Evolutionary conservation across 1,284 basidiomycete species (phyloP), one percentile per base, ranked within the genome.

Genomic region (Exsudoporus floridanus): DNA sequence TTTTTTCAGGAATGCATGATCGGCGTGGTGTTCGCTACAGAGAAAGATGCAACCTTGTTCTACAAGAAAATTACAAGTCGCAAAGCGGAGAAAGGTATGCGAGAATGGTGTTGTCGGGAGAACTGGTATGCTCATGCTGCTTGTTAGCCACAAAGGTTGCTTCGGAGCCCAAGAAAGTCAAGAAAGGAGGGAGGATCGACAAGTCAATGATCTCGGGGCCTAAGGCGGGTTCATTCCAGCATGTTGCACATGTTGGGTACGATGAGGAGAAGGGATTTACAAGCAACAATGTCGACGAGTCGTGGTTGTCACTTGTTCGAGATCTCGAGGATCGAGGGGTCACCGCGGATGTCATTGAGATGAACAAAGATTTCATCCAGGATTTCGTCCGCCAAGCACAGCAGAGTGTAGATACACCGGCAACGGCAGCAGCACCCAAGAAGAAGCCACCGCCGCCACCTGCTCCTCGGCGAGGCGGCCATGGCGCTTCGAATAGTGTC

Each of bases 201-300:
- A 97, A 97, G 73, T 89, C 90, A 1, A 83, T 91, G 78, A 98
- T 98, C 50, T 93, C 92, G 12, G 89, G 79, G 0, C 94, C 95
- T 1, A 83, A 83, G 16, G 68, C 73, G 3, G 88, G 86, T 18
- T 89, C 89, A 5, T 98, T 98, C 77, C 81, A 85, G 59, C 95
- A 98, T 66, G 81, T 97, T 40, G 93, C 91, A 0, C 95, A 98
- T 68, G 97, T 99, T 91, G 94, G 94, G 23, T 98, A 90, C 70
- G 90, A 96, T 61, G 71, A 83, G 0, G 85, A 96, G 60, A 83
- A 85, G 36, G 94, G 94, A 5, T 98, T 94, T 70, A 88, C 86
- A 0, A 90, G 89, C 1, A 81, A 81, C 33, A 91, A 92, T 55
- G 91, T 98, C n/a, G 96, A 98, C 71, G 86, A 92, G 4, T 92